Evolutionary conservation across 345 rosid species (phyloP), one percentile per base, ranked within the genome.

Genomic region (Rhizophora mangle): DNA sequence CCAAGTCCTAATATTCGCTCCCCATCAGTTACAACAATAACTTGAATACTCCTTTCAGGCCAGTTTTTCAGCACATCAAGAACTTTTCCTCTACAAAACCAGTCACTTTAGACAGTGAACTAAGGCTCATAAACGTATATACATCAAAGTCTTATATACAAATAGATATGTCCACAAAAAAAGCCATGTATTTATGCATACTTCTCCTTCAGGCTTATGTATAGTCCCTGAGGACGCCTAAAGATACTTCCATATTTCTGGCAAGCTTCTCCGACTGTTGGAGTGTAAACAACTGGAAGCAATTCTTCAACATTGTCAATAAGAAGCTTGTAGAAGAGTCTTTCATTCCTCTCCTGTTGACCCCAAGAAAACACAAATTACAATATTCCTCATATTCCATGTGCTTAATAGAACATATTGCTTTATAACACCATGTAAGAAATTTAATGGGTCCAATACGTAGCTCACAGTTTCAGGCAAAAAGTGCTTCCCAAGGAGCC

Each of bases 201-300:
- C 76, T 72, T 72, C 61, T 72, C 76, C 36, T 72, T 72, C 19
- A 72, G 60, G 34, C 76, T 72, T 2, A 72, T 72, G 46, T 66
- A 72, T 49, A 72, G 55, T 4, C 76, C 76, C 66, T 72, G 76
- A 26, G 76, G 76, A 34, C 76, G 76, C 62, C 26, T 72, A 34
- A 72, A 72, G 60, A 72, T 72, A 27, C 74, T 71, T 37, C 74
- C 74, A 56, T 71, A 71, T 30, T 71, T 71, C 63, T 71, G 74
- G 47, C 71, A 72, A 18, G 76, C 76, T 65, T 72, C 76, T 49
- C 76, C 71, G 3, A 72, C 76, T 6, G 76, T 66, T 27, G 76
- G 76, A 47, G 76, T 72, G 60, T 72, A 72, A 32, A 72, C 76
- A 19, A 72, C 58, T n/a, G 76, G 76, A 53, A 72, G 76, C 71